These are phyloP conservation scores for Casuarina cunninghamiana DNA, from an alignment of 306 rosid genomes.

Conservation along the genomic window DNA sequence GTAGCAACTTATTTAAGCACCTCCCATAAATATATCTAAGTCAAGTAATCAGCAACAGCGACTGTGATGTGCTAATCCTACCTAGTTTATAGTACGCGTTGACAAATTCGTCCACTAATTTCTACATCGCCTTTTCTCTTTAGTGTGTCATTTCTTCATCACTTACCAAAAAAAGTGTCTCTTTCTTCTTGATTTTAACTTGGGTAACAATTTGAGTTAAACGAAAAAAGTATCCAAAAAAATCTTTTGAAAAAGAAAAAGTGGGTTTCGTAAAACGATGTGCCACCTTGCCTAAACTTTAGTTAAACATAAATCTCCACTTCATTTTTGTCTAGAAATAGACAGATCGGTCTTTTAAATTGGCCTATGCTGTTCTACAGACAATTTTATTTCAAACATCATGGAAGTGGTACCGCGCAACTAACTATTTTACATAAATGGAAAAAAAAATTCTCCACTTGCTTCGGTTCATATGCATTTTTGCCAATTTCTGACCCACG, in stretches of 20 bases:
- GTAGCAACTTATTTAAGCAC: background rate
- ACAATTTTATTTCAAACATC: background rate
- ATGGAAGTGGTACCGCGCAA: too few relatives aligned
- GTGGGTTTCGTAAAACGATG: background rate
- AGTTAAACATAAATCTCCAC: background rate
- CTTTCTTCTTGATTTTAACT: background rate
- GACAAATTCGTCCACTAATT: slow-evolving; percentile 24
- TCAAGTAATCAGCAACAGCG: slow-evolving; percentile 27
- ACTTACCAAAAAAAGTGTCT: background rate
- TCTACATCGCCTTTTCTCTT: slow-evolving; percentile 9
- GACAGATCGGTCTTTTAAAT: background rate
- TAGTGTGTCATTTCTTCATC: background rate
- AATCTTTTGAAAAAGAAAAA: background rate
- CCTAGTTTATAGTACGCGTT: slow-evolving; percentile 24
- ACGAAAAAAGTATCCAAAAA: background rate
- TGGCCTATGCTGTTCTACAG: background rate
- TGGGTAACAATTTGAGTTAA: background rate
- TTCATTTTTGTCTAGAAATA: background rate
- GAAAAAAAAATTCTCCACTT: background rate
- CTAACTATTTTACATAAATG: background rate
- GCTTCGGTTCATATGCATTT: background rate
- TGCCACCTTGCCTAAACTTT: background rate
- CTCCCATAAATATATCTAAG: background rate
- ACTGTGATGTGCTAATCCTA: slow-evolving; percentile 26
- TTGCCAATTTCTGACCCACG: background rate